Base-by-base conservation (phyloP, 108 stramenopile genomes). In the Aurantiochytrium sp. region DNA sequence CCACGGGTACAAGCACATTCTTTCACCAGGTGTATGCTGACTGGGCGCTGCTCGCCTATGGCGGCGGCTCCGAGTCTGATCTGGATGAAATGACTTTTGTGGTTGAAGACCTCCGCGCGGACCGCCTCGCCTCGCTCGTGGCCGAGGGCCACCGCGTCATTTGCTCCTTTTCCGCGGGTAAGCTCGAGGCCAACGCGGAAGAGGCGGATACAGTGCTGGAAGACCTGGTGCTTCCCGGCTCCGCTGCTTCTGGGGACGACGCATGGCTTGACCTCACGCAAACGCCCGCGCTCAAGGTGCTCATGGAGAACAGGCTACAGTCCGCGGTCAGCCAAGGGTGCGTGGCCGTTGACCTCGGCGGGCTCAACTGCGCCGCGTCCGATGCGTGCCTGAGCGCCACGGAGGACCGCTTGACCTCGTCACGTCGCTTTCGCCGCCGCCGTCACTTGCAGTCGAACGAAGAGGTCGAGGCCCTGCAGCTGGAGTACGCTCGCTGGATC, bases 141-240 rank as follows among this genome's bases (percentile, higher is more conserved):
- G 24, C 42, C 36, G 6, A 2, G 17, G 85, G 85, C 41, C 48
- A 85, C 27, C 12, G 21, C 12, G 52, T 85, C 15, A 24, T 85
- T 21, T 85, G 85, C 85, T 85, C 48, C 53, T 85, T 85, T 24
- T 85, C 85, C 52, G 85, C 85, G 22, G 85, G 85, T 5, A 31
- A 12, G 1, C 5, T 24, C 19, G 85, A 85, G 50, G 41, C 4
- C 73, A 12, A 48, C 36, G 73, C 73, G 19, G 73, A 81, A 12
- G 39, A 81, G 73, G 30, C 42, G 6, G 21, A 6, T 24, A 12
- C 45, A 22, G 73, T 48, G 39, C 10, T 41, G 17, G 73, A 81
- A 17, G 73, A 81, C 12, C n/a, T 81, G 2, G 39, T 48, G 10
- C 42, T 81, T 41, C 8, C 39, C 27, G 39, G 8, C 73, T 6